Evolutionary conservation across 2,329 filamentous ascomycete species (phyloP).

Genomic region (Chalaropsis ovoidea): DNA sequence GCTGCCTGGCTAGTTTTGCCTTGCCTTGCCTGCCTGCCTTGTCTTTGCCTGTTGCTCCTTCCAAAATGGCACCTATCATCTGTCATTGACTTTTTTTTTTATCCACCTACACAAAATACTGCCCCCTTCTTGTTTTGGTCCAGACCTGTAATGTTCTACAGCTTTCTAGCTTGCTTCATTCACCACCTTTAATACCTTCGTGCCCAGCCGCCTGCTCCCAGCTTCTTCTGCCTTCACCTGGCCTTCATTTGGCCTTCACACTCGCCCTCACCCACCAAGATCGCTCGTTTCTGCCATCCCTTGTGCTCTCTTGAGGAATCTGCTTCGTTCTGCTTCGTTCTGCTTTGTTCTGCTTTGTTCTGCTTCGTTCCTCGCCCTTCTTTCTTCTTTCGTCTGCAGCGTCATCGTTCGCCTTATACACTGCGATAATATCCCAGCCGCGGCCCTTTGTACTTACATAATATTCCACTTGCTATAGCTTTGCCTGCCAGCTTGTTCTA

Average conservation of each 20-base stretch:
- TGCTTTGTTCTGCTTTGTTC: background rate
- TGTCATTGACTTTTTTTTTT: background rate
- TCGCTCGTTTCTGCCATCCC: background rate
- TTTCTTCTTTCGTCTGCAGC: background rate
- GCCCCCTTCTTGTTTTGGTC: background rate
- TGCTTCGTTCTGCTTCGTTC: background rate
- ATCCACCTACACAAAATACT: background rate
- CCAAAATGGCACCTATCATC: background rate
- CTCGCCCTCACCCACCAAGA: background rate
- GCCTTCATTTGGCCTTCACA: background rate
- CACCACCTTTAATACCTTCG: background rate
- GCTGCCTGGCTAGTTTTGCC: no score
- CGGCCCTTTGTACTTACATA: background rate
- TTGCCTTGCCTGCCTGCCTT: background rate
- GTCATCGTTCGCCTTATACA: no score
- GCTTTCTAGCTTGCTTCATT: background rate
- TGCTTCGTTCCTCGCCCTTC: no score
- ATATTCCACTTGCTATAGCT: background rate
- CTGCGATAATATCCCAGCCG: background rate
- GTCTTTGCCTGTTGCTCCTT: background rate
- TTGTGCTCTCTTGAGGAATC: background rate
- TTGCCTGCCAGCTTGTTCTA: background rate
- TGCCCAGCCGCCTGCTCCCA: background rate
- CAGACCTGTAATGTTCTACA: background rate
- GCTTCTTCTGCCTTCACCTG: background rate